phyloP scores from a whole-genome alignment of 1,284 basidiomycete genomes.

The Naganishia cerealis region DNA sequence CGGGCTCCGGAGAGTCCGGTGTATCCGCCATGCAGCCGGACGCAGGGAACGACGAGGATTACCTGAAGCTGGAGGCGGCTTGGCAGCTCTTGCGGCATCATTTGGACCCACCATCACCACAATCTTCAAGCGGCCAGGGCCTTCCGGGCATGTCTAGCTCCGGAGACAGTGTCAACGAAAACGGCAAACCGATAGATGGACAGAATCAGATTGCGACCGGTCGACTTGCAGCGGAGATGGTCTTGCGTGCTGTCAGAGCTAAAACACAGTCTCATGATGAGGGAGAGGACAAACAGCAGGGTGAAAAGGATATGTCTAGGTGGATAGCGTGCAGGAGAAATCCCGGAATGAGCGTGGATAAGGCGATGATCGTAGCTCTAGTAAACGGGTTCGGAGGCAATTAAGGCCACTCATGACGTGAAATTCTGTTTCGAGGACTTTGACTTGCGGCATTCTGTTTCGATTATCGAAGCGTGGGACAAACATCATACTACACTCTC shows the following conservation, averaged over 20 bases:
- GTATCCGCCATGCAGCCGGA: constrained; percentile 29
- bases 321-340: constrained; percentile 51
- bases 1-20: constrained; percentile 14
- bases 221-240: constrained; percentile 53
- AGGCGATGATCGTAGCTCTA: constrained; percentile 45
- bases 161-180: constrained; percentile 40
- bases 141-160: constrained; percentile 28
- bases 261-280: constrained; percentile 39
- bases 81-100: constrained; percentile 48
- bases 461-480: background rate
- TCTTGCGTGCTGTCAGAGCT: constrained; percentile 46
- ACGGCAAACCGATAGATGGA: constrained; percentile 34
- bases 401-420: constrained; percentile 37
- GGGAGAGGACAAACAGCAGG: constrained; percentile 25
- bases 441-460: background rate
- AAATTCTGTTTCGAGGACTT: background rate
- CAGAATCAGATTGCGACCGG: constrained; percentile 54
- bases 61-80: constrained; percentile 49
- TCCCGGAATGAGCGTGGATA: constrained; percentile 51
- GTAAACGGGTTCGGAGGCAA: constrained; percentile 51
- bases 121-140: background rate
- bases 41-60: constrained; percentile 40
- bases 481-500: constrained; percentile 10
- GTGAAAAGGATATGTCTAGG: constrained; percentile 19
- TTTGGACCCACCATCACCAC: constrained; percentile 42